Percentiles rank a stretch among this genome's conserved stretches.
Evolutionary conservation across 1,284 basidiomycete genomes (phyloP).

Genomic region (Austroboletus niveus): DNA sequence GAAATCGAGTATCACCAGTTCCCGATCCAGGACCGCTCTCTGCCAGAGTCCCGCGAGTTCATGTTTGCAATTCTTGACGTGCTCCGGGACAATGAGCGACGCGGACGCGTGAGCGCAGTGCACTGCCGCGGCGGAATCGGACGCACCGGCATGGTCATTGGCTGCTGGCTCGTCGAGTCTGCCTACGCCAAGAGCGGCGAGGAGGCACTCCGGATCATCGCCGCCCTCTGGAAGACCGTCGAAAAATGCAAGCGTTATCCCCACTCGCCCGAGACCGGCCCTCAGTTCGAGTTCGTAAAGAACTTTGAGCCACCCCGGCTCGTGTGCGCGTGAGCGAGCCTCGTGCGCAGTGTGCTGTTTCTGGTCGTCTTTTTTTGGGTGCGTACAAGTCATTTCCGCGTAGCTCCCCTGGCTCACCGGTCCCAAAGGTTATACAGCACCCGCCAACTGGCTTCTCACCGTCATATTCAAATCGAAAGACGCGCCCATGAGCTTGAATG

Average conservation of each 20-base stretch:
- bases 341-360: slow-evolving; percentile 2
- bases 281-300: slow-evolving; percentile 70
- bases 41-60: slow-evolving; percentile 55
- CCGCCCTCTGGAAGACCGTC: slow-evolving; percentile 66
- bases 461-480: no score
- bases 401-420: slow-evolving; percentile 6
- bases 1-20: slow-evolving; percentile 71
- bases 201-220: slow-evolving; percentile 62
- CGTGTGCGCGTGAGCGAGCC: slow-evolving; percentile 19
- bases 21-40: slow-evolving; percentile 66
- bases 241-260: slow-evolving; percentile 74
- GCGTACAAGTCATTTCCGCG: background rate
- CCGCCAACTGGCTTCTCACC: background rate
- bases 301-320: slow-evolving; percentile 40
- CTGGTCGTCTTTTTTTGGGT: background rate
- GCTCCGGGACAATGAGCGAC: slow-evolving; percentile 52
- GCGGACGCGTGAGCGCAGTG: slow-evolving; percentile 59
- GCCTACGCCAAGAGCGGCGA: slow-evolving; percentile 57
- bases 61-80: slow-evolving; percentile 57
- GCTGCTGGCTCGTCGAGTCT: slow-evolving; percentile 74
- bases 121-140: slow-evolving; percentile 79
- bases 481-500: slow-evolving; percentile 8
- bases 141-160: slow-evolving; percentile 70
- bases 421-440: slow-evolving; percentile 7
- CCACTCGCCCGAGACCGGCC: slow-evolving; percentile 73